A percentile compares a stretch with the other conserved stretches of the same genome.
These are phyloP conservation scores for Ilex asprella DNA, from an alignment of 257 asterid genomes.

Conservation along the genomic window DNA sequence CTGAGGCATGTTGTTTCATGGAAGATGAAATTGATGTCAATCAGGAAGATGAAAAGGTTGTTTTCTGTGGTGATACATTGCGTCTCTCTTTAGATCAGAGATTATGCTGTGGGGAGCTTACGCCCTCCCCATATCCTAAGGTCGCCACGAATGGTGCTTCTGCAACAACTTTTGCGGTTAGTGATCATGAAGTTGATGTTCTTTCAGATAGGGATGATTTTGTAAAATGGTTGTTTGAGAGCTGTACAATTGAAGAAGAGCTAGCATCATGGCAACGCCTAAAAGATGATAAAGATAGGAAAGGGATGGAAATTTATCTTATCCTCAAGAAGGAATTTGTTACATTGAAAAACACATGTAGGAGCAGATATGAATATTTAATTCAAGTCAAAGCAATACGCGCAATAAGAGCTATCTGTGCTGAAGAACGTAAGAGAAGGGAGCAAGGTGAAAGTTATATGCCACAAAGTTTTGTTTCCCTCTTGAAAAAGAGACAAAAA, in stretches of 20 bases:
- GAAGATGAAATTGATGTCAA: constrained; percentile 41
- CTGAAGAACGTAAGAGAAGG: constrained; percentile 83
- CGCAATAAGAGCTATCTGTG: constrained; percentile 70
- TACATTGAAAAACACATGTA: constrained; percentile 74
- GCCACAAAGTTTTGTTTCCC: constrained; percentile 58
- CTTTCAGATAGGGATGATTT: constrained; percentile 65
- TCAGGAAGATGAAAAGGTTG: constrained; percentile 54
- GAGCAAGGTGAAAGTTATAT: constrained; percentile 44
- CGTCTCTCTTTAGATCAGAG: constrained; percentile 59
- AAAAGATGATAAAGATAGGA: constrained; percentile 69
- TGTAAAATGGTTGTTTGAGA: constrained; percentile 75
- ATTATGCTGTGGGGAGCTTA: constrained; percentile 44
- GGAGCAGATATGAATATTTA: constrained; percentile 74
- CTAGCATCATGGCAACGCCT: constrained; percentile 54
- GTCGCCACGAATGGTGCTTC: constrained; percentile 25
- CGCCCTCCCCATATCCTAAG: constrained; percentile 24
- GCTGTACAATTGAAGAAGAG: constrained; percentile 66
- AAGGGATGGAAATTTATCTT: constrained; percentile 62
- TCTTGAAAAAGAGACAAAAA: constrained; percentile 62
- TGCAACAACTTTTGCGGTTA: constrained; percentile 14
- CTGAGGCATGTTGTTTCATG: constrained; percentile 41
- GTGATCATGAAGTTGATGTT: constrained; percentile 25
- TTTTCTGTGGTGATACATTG: constrained; percentile 53
- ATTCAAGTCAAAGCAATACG: constrained; percentile 83
- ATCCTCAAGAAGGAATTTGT: constrained; percentile 75